A percentile compares a stretch with the other conserved stretches of the same genome.
phyloP scores from a whole-genome alignment of 164 flowering plant genomes.

The grape (Vitis vinifera) region ASM3070453v1 NC_081816.1:6403001-6403500 shows the following conservation, averaged over 20 bases:
- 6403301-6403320: not conserved
- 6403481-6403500: constrained; percentile 86
- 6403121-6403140: constrained; percentile 2
- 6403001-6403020: constrained; percentile 66
- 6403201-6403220: constrained; percentile 57
- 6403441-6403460: constrained; percentile 62
- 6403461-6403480: constrained; percentile 88
- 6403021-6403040: constrained; percentile 64
- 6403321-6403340: not conserved
- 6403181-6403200: constrained; percentile 86
- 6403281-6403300: constrained; percentile 77
- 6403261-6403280: constrained; percentile 81
- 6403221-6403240: constrained; percentile 73
- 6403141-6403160: not conserved
- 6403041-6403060: constrained; percentile 52
- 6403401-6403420: constrained; percentile 73
- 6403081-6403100: constrained; percentile 75
- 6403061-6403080: constrained; percentile 72
- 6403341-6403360: not conserved
- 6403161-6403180: constrained; percentile 37
- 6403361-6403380: not conserved
- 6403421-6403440: constrained; percentile 52
- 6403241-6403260: constrained; percentile 76
- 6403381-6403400: constrained; percentile 72
- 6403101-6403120: constrained; percentile 71